Conservation (phyloP, 2,329 filamentous ascomycete species). For the Byssothecium circinans region DNA sequence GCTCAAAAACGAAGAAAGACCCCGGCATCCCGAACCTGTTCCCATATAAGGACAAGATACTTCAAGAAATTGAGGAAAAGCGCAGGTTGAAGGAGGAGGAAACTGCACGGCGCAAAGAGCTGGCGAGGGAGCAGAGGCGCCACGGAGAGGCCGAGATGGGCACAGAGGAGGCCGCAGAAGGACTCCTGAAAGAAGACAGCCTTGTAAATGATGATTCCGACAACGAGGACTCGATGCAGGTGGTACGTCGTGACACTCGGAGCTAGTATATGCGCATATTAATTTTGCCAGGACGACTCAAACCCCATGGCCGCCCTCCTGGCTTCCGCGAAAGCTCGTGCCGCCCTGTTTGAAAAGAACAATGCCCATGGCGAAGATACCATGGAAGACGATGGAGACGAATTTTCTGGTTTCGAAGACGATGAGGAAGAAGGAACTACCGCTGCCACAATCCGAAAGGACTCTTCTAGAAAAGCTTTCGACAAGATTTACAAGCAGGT, state of each 20-base stretch:
- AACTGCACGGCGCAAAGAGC: conserved; percentile 64
- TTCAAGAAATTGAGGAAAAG: conserved; percentile 92
- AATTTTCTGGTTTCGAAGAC: conserved; percentile 51
- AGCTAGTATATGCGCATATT: conserved; percentile 1
- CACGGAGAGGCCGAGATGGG: conserved; percentile 41
- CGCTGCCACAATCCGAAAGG: conserved; percentile 44
- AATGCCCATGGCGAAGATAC: conserved; percentile 62
- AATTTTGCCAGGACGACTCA: conserved; percentile 57
- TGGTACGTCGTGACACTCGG: conserved; percentile 36
- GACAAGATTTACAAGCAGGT: conserved; percentile 97
- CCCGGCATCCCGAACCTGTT: conserved; percentile 97
- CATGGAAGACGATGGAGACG: conserved; percentile 56
- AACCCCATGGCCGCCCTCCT: conserved; percentile 93
- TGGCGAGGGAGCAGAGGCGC: conserved; percentile 57
- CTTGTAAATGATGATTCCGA: conserved; percentile 54
- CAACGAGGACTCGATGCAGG: conserved; percentile 61
- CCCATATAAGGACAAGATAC: conserved; percentile 93
- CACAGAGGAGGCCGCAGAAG: conserved; percentile 43
- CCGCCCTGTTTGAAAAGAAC: conserved; percentile 71
- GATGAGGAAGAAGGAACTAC: conserved; percentile 47
- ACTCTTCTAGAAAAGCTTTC: conserved; percentile 80
- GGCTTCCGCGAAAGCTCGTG: conserved; percentile 78
- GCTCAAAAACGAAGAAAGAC: conserved; percentile 93
- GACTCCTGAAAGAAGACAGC: conserved; percentile 57
- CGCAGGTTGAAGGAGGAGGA: conserved; percentile 81